Conservation (phyloP, 1,284 basidiomycete species). For the Violaceomyces palustris region DNA sequence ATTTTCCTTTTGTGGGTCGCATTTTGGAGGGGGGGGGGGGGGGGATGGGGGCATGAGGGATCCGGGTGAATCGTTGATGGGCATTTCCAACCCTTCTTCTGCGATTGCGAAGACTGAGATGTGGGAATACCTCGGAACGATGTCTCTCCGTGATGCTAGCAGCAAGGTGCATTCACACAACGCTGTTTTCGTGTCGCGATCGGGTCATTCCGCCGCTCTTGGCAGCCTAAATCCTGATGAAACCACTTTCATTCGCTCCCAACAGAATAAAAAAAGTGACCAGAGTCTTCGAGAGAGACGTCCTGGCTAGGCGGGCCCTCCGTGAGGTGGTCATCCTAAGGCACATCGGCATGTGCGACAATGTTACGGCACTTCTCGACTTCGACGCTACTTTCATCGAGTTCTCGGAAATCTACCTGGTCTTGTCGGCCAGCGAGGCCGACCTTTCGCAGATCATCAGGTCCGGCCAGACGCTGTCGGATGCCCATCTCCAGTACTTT, state of each 20-base stretch:
- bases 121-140: too few relatives aligned
- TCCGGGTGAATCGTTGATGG: too few relatives aligned
- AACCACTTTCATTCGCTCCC: too few relatives aligned
- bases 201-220: background rate
- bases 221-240: background rate
- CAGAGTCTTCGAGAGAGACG: conserved; percentile 48
- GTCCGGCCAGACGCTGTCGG: conserved; percentile 44
- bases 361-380: conserved; percentile 47
- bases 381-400: conserved; percentile 52
- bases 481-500: conserved; percentile 50
- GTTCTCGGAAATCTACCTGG: conserved; percentile 50
- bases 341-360: conserved; percentile 42
- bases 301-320: conserved; percentile 45
- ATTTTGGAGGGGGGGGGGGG: too few relatives aligned
- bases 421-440: conserved; percentile 47
- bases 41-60: too few relatives aligned
- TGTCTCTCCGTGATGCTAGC: too few relatives aligned
- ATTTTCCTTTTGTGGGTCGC: too few relatives aligned
- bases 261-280: conserved; percentile 48
- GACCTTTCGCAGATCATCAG: conserved; percentile 51
- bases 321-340: conserved; percentile 46
- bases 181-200: too few relatives aligned
- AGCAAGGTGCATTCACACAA: too few relatives aligned
- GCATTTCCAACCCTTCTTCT: too few relatives aligned
- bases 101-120: too few relatives aligned